Base-by-base conservation (phyloP, 2,329 filamentous ascomycete species). In the Neofusicoccum umdonicola region DNA sequence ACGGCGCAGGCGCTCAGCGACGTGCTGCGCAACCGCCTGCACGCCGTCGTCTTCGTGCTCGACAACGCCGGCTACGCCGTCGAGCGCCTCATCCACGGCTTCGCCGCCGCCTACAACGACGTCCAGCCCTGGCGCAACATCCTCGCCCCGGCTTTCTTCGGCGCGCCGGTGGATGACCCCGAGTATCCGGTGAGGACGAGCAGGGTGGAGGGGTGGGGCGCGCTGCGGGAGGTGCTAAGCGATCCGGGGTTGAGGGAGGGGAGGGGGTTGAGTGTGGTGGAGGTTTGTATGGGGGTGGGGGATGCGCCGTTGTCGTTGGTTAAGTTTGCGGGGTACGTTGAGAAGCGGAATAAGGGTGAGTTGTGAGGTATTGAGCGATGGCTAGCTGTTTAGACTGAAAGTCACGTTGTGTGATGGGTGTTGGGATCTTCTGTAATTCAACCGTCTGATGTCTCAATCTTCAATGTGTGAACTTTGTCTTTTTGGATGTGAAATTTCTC, bases 141-240 rank as follows among this genome's bases (percentile, higher is more conserved):
- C 19, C 34, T 44, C 12, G 68, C 71, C 1, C 63, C 63, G n/a
- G 66, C 48, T 15, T 71, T 70, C 56, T 71, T 71, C 19, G 69
- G 69, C 1, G 69, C 66, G 34, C 13, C 11, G 0, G 39, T 13
- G 12, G 37, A 13, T 0, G 39, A 5, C 4, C 22, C 15, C 12
- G 15, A 13, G 54, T 37, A 7, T 3, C 13, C 4, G 12, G 34
- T 22, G 15, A n/a, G 54, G 6, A 22, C 44, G 44, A 22, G 44
- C 8, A 11, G 44, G 44, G 44, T 47, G 35, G 35, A 37, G 35
- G 84, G 79, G 0, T 82, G 80, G 66, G 80, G 77, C 0, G 81
- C 85, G 66, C 66, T 85, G 2, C 76, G 80, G 42, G 65, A 70
- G 4, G 74, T 83, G 0, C 34, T 83, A 45, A 67, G 62, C 1